phyloP scores from a whole-genome alignment of 257 asterid species.

The Jacaranda copaia region DNA sequence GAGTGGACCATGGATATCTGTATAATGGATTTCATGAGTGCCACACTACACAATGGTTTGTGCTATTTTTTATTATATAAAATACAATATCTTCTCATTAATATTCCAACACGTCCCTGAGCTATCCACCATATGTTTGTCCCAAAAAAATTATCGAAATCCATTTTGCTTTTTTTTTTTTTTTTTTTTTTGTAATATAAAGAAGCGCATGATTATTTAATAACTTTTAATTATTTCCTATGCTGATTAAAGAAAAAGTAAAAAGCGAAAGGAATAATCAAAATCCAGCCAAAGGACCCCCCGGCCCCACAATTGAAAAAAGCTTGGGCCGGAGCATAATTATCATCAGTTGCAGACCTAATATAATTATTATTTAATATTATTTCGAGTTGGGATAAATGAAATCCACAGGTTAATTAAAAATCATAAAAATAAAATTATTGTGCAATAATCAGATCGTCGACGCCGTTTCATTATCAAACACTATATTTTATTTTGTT shows the following conservation, averaged over 20 bases:
- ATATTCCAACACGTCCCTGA: slow-evolving; percentile 7
- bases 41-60: slow-evolving; percentile 12
- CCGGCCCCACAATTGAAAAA: neutral
- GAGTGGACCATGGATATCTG: slow-evolving; percentile 35
- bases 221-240: neutral
- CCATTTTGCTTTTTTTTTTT: no score
- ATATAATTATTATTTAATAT: neutral
- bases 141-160: no score
- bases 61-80: neutral
- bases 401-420: neutral
- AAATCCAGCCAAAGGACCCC: slow-evolving; percentile 1
- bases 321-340: neutral
- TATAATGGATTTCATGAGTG: neutral
- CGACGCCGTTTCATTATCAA: neutral
- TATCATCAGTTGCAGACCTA: neutral
- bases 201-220: neutral
- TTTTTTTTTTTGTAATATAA: neutral
- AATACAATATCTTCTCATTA: neutral
- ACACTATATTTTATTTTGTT: neutral
- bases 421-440: neutral
- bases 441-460: neutral
- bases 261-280: neutral
- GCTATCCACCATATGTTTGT: slow-evolving; percentile 23
- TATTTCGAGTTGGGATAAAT: neutral
- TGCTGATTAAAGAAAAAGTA: slow-evolving; percentile 20